A percentile compares a stretch with the other conserved stretches of the same genome.
Conservation (phyloP, 176 grass and related monocot species). For the Microstegium vimineum region DNA sequence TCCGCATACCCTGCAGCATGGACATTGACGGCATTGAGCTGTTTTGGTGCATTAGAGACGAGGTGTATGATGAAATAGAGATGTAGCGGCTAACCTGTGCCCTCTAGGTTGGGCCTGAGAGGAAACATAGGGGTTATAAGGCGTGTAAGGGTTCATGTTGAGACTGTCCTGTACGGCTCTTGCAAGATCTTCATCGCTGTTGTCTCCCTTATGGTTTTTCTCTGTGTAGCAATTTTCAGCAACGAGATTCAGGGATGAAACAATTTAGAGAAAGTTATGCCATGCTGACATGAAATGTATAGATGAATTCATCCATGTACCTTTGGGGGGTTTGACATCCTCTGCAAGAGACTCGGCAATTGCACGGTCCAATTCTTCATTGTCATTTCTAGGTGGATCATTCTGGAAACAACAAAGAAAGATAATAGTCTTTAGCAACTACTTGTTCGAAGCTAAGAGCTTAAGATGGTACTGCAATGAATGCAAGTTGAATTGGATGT, state of each 20-base stretch:
- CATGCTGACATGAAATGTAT: not conserved
- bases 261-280: not conserved
- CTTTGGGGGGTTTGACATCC: conserved; percentile 65
- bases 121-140: conserved; percentile 58
- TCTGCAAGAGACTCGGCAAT: conserved; percentile 84
- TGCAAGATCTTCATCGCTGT: conserved; percentile 64
- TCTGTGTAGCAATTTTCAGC: conserved; percentile 36
- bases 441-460: not conserved
- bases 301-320: conserved; percentile 13
- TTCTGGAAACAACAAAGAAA: conserved; percentile 44
- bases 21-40: not conserved
- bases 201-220: conserved; percentile 48
- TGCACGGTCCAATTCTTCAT: conserved; percentile 77
- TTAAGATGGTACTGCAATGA: not conserved
- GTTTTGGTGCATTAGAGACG: not conserved
- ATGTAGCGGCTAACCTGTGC: conserved; percentile 63
- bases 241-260: not conserved
- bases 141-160: conserved; percentile 48
- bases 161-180: conserved; percentile 73
- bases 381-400: conserved; percentile 62
- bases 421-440: conserved; percentile 15
- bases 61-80: not conserved
- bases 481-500: not conserved
- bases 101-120: conserved; percentile 61
- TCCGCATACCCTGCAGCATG: conserved; percentile 63